Base-by-base conservation (phyloP, 2,329 filamentous ascomycete genomes). In the Epichloe sibirici region DNA sequence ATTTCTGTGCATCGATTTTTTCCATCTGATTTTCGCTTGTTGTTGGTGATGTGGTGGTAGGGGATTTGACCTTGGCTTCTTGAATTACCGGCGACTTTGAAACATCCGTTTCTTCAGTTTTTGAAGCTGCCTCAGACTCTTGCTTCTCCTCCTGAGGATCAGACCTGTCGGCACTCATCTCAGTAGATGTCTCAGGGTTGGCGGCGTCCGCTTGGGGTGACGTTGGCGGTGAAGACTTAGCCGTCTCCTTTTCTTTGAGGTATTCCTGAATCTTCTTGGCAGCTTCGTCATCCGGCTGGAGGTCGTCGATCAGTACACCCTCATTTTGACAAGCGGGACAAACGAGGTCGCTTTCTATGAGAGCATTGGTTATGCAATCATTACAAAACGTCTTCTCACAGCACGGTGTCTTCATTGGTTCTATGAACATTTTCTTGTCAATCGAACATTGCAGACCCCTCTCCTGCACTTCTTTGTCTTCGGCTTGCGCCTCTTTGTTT, bases 331-430 rank as follows among this genome's bases (percentile, higher is more conserved):
- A 98, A 61, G 84, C 85, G 58, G 93, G 93, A 71, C 93, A 98
- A 70, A 90, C 78, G 72, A 98, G 90, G 78, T 98, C 93, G 80
- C 86, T 93, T 76, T 97, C 90, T 73, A 96, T 91, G 71, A 98
- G 84, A 72, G 90, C 88, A 81, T 95, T 95, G 69, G 93, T 94
- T 73, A 98, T 96, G 85, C 93, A 98, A 69, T 96, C 90, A 81
- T 93, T 93, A 79, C 93, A 98, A 78, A 95, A 98, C 67, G 90
- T 96, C 80, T 87, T 94, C 74, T 87, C 82, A 78, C 93, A 98
- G 81, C 93, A 98, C 60, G 93, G 91, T 66, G 93, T 97, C 81
- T 95, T 95, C 79, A 94, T 93, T 79, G 93, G 91, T 70, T 96
- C 89, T 83, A 94, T 85, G 74, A 97, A 96, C 80, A 95, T 85